Evolutionary conservation across 805 yeast species (phyloP).

Genomic region (Brettanomyces anomalus): DNA sequence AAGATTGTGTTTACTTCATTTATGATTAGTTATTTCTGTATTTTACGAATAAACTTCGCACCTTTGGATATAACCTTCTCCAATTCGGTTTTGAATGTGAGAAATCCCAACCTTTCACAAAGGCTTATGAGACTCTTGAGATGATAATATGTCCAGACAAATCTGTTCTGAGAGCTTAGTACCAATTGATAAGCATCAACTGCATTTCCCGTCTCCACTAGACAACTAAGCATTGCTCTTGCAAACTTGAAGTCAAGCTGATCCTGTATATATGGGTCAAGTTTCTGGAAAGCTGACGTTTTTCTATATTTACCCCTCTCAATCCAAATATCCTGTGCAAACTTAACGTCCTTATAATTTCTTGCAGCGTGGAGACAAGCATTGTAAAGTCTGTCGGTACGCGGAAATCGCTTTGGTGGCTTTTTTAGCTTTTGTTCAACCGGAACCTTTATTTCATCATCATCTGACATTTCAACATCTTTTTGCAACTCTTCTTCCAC

Average conservation of each 20-base stretch:
- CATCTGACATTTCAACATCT: conserved; percentile 9
- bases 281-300: conserved; percentile 36
- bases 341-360: conserved; percentile 39
- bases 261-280: conserved; percentile 30
- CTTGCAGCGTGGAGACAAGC: conserved; percentile 61
- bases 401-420: conserved; percentile 22
- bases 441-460: conserved; percentile 6
- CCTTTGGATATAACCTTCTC: conserved; percentile 15
- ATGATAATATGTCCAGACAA: conserved; percentile 55
- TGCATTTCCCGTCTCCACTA: conserved; percentile 44
- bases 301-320: conserved; percentile 73
- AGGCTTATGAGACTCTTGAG: conserved; percentile 32
- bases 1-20: background rate
- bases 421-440: conserved; percentile 2
- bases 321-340: conserved; percentile 63
- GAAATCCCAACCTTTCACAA: conserved; percentile 37
- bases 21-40: background rate
- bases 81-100: conserved; percentile 22
- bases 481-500: conserved; percentile 10
- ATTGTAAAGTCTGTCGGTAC: conserved; percentile 45
- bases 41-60: conserved; percentile 6
- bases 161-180: conserved; percentile 55
- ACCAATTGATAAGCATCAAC: conserved; percentile 67
- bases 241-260: conserved; percentile 63
- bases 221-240: conserved; percentile 50